phyloP scores from a whole-genome alignment of 1,284 basidiomycete species.

The Trametes pubescens region DNA sequence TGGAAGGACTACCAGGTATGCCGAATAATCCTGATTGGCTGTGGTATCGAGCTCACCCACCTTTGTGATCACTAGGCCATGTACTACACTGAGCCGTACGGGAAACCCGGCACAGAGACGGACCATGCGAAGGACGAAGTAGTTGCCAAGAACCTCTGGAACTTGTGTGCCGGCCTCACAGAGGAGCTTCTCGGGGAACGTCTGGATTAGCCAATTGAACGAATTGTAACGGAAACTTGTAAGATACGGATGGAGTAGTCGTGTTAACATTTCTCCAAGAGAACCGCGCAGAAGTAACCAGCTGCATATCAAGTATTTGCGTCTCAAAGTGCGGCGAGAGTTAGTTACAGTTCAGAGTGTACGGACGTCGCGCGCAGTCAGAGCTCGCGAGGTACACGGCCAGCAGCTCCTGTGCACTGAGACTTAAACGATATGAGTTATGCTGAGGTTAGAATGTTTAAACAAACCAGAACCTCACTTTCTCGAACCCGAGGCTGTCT shows the following conservation, averaged over 20 bases:
- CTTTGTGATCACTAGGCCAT: slow-evolving; percentile 34
- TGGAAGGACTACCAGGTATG: slow-evolving; percentile 44
- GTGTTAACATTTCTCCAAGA: too few species aligned
- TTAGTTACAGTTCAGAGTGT: too few species aligned
- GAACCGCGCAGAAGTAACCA: too few species aligned
- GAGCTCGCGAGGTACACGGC: too few species aligned
- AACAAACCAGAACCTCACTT: too few species aligned
- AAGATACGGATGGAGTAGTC: slow-evolving; percentile 10
- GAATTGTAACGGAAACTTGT: slow-evolving; percentile 10
- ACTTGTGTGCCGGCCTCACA: slow-evolving; percentile 37
- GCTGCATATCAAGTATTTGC: too few species aligned
- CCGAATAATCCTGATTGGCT: neutral
- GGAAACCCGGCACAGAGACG: slow-evolving; percentile 40
- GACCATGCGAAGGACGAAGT: slow-evolving; percentile 36
- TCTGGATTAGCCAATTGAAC: slow-evolving; percentile 26
- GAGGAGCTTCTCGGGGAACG: slow-evolving; percentile 40
- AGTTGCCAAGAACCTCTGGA: slow-evolving; percentile 41
- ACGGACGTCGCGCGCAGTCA: too few species aligned
- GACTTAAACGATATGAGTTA: too few species aligned
- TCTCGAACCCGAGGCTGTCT: too few species aligned
- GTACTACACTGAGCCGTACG: slow-evolving; percentile 42
- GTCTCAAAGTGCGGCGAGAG: too few species aligned
- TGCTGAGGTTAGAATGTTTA: too few species aligned
- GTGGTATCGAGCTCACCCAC: neutral
- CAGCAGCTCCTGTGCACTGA: too few species aligned